Percentiles rank a stretch among this genome's conserved stretches.
phyloP scores from a whole-genome alignment of 257 asterid species.

The Capsicum rhomboideum region DNA sequence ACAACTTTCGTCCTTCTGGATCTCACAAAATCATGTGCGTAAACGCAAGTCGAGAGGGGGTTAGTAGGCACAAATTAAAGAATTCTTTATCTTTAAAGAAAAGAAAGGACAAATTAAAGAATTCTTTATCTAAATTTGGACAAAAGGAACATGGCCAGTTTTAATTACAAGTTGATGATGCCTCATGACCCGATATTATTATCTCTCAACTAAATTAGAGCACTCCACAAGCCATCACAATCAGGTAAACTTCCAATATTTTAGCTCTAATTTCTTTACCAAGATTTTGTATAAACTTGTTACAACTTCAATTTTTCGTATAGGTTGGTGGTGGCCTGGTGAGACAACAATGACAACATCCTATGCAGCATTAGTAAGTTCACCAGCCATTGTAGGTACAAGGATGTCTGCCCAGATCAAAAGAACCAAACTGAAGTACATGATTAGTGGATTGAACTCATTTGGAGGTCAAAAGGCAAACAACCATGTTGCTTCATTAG shows the following conservation, averaged over 20 bases:
- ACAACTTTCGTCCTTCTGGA: no score
- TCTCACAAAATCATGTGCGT: no score
- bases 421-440: constrained; percentile 31
- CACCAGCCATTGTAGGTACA: constrained; percentile 28
- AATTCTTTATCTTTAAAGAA: no score
- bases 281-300: not conserved
- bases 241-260: not conserved
- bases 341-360: constrained; percentile 28
- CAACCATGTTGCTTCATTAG: constrained; percentile 45
- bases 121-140: no score
- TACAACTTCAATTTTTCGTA: not conserved
- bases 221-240: not conserved
- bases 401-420: constrained; percentile 19
- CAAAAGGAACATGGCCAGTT: no score
- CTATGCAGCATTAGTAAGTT: constrained; percentile 26
- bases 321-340: constrained; percentile 21
- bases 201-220: no score
- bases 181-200: no score
- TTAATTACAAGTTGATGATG: no score
- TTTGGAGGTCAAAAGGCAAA: constrained; percentile 74
- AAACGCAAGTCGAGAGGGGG: no score
- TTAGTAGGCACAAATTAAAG: no score
- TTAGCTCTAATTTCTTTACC: not conserved
- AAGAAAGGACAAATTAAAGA: no score
- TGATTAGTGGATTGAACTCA: constrained; percentile 47